Evolutionary conservation across 805 yeast species (phyloP), one percentile per base, ranked within the genome.

Genomic region (Yarrowia osloensis): DNA sequence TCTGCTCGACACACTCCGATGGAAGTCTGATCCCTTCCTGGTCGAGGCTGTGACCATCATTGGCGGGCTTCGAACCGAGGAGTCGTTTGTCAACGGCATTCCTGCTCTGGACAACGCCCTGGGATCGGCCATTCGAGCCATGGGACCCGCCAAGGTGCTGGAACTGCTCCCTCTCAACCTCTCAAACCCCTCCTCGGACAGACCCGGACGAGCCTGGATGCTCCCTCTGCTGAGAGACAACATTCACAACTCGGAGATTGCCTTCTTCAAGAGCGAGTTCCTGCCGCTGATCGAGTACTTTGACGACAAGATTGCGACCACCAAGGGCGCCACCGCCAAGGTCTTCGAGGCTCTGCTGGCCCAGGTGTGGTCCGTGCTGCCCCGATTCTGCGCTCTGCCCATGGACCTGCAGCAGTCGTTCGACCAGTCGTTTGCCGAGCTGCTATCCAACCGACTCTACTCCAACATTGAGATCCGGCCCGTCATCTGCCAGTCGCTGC

Each of bases 191-290:
- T 76, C 70, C 1, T 72, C 80, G 28, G 77, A 79, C 35, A 81
- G 82, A 49, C 83, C 87, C n/a, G 98, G 98, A 54, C 85, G 98
- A 75, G 98, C 98, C 54, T 95, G 98, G 98, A 74, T 95, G 72
- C 82, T 95, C 70, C 99, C 99, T 12, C 76, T 95, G 37, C 82
- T 95, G 69, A 88, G 98, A 79, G 98, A 93, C 73, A 87, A 90
- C 73, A 89, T 91, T 29, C 84, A 87, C 72, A 84, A 86, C 72
- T 88, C 98, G 1, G 81, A 83, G 55, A 80, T 95, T 67, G 79
- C 83, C 0, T 90, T 82, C 74, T 95, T 86, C 77, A 82, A 84
- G 68, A 77, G 77, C 24, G 81, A 86, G 42, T 83, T 95, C 65
- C 76, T 89, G 17, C 98, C 98, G 29, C 76, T 88, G 44, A 73